phyloP scores from a whole-genome alignment of 2,329 filamentous ascomycete genomes.

The Daldinia sp. region DNA sequence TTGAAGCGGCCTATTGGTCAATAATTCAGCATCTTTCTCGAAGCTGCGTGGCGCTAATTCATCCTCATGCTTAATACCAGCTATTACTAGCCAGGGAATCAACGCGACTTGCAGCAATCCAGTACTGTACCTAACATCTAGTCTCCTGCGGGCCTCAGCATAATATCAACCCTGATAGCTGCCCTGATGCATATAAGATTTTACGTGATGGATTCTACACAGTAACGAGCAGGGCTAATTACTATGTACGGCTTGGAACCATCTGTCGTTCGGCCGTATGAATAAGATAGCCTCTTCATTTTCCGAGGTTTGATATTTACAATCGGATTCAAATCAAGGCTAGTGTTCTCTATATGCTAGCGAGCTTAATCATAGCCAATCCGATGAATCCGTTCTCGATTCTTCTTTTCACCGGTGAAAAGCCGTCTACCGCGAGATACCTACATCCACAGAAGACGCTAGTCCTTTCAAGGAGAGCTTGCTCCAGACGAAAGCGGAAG shows the following conservation, averaged over 20 bases:
- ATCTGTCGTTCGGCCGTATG: slow-evolving; percentile 13
- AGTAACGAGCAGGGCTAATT: slow-evolving; percentile 17
- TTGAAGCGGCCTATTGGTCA: slow-evolving; percentile 30
- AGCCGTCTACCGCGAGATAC: slow-evolving; percentile 11
- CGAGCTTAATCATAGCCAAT: slow-evolving; percentile 14
- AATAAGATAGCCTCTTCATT: slow-evolving; percentile 5
- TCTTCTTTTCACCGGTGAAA: slow-evolving; percentile 22
- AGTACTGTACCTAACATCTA: slow-evolving; percentile 14
- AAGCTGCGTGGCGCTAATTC: slow-evolving; percentile 27
- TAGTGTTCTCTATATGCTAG: slow-evolving; percentile 9
- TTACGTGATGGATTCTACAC: slow-evolving; percentile 29
- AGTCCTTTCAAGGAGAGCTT: slow-evolving; percentile 12
- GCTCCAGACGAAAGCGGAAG: slow-evolving; percentile 2
- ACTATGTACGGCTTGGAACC: slow-evolving; percentile 14
- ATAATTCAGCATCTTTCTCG: slow-evolving; percentile 16
- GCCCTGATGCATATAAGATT: slow-evolving; percentile 22
- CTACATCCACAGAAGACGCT: neutral
- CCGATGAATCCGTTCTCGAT: slow-evolving; percentile 12
- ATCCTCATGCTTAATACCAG: slow-evolving; percentile 28
- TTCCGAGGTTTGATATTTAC: slow-evolving; percentile 4
- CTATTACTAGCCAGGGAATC: slow-evolving; percentile 27
- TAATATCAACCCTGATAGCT: slow-evolving; percentile 18
- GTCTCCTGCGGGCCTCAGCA: slow-evolving; percentile 24
- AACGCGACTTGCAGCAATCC: slow-evolving; percentile 27
- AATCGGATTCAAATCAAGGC: slow-evolving; percentile 11